Conservation (phyloP, 1,139 yeast species). For the Scheffersomyces titani region DNA sequence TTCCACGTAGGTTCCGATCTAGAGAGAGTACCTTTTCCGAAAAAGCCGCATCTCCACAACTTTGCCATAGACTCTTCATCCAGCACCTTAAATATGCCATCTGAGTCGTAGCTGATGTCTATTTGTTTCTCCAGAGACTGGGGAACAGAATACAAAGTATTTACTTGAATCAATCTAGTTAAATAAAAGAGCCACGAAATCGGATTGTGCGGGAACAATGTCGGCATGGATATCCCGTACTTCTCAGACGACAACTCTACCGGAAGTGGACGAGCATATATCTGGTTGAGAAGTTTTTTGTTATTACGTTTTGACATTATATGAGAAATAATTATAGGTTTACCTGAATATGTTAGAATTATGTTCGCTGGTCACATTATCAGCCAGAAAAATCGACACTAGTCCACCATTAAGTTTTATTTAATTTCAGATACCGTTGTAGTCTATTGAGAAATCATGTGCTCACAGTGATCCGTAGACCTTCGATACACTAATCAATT, state of each 20-base stretch:
- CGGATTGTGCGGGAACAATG: conserved; percentile 56
- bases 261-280: conserved; percentile 51
- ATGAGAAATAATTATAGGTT: neutral
- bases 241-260: conserved; percentile 36
- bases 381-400: neutral
- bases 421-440: conserved; percentile 96
- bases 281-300: conserved; percentile 29
- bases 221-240: conserved; percentile 45
- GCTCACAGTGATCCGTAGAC: conserved; percentile 61
- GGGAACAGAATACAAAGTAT: conserved; percentile 28
- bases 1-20: conserved; percentile 94
- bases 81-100: conserved; percentile 46
- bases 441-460: conserved; percentile 90
- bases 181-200: conserved; percentile 56
- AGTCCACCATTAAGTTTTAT: neutral
- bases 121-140: conserved; percentile 20
- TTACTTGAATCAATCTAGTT: conserved; percentile 29
- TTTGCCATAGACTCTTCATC: conserved; percentile 50
- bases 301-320: conserved; percentile 25
- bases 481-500: conserved; percentile 54
- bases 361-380: neutral
- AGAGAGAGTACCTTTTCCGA: conserved; percentile 88
- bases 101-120: conserved; percentile 23
- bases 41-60: conserved; percentile 87
- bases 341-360: conserved; percentile 12